Conservation (phyloP, 305 asterid species). For the Petunia hybrid region DNA sequence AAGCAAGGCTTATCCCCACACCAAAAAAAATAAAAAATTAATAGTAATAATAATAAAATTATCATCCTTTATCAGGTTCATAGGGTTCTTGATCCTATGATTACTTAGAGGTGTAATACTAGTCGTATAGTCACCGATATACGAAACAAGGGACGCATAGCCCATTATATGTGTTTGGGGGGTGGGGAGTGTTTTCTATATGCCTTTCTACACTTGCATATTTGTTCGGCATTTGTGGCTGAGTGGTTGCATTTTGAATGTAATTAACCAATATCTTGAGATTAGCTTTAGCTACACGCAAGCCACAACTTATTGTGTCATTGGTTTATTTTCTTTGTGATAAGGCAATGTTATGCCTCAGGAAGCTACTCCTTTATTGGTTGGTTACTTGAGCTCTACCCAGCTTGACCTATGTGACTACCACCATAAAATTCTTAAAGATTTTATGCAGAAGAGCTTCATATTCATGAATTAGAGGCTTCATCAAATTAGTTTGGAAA, state of each 20-base stretch:
- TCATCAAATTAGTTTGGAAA: background rate
- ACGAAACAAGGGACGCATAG: background rate
- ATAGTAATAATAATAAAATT: no score
- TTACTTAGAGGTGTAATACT: background rate
- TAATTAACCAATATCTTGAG: background rate
- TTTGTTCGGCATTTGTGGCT: background rate
- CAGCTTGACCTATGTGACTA: background rate
- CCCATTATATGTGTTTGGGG: background rate
- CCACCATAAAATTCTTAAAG: background rate
- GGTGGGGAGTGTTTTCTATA: background rate
- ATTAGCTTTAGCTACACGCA: background rate
- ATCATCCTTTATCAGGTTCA: no score
- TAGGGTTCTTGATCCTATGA: background rate
- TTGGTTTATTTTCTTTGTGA: constrained; percentile 4
- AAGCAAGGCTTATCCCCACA: no score
- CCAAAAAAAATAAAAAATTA: no score
- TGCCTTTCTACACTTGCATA: constrained; percentile 4
- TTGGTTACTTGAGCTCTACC: background rate
- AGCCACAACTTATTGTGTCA: background rate
- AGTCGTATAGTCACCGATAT: background rate
- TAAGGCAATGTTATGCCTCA: constrained; percentile 3
- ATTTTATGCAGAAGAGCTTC: background rate
- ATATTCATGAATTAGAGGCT: constrained; percentile 4
- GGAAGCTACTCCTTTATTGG: constrained; percentile 17
- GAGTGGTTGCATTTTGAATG: background rate